A percentile compares a stretch with the other conserved stretches of the same genome.
Evolutionary conservation across 257 asterid species (phyloP).

Genomic region (Ocimum tenuiflorum): DNA sequence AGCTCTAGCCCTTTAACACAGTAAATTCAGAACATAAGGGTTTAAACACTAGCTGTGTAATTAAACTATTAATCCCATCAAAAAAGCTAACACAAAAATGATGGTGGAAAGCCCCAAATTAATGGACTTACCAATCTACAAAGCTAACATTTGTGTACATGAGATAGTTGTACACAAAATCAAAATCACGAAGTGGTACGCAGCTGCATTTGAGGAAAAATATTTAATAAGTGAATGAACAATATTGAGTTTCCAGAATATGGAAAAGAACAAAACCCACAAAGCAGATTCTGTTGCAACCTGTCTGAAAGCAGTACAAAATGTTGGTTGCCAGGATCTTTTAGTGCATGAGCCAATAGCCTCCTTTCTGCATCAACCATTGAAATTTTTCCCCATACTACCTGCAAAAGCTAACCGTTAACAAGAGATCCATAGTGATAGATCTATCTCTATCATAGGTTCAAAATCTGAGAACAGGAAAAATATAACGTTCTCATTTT

Average conservation of each 20-base stretch:
- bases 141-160: constrained; percentile 90
- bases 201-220: constrained; percentile 68
- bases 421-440: not conserved
- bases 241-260: not conserved
- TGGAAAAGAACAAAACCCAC: not conserved
- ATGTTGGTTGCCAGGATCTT: constrained; percentile 78
- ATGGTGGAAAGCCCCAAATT: too few species aligned
- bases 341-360: constrained; percentile 75
- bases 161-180: constrained; percentile 88
- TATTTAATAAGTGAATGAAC: constrained; percentile 27
- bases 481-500: not conserved
- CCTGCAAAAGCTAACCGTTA: constrained; percentile 46
- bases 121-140: constrained; percentile 39
- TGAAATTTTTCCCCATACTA: constrained; percentile 94
- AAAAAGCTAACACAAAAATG: not conserved
- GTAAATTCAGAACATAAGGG: too few species aligned
- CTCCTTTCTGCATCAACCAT: constrained; percentile 99
- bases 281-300: constrained; percentile 27
- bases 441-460: not conserved
- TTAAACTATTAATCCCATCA: not conserved
- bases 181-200: constrained; percentile 75
- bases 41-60: not conserved
- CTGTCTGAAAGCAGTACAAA: constrained; percentile 95
- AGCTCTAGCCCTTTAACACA: too few species aligned
- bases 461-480: not conserved